These are phyloP conservation scores for Seiridium unicorne DNA, from an alignment of 2,329 filamentous ascomycete species.

Conservation along the genomic window DNA sequence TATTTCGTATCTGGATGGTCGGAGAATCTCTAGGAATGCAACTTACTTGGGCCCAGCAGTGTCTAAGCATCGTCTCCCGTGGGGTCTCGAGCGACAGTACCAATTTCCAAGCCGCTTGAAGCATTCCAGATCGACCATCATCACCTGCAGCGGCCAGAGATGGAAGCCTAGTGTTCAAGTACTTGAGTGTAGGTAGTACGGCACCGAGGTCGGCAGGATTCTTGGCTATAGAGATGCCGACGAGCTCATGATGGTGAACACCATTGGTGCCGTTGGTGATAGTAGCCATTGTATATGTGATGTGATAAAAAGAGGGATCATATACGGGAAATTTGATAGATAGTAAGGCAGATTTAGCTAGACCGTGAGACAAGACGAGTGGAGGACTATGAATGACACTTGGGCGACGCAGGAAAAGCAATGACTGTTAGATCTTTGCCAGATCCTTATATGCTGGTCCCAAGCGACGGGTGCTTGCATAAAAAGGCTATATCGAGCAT, in stretches of 20 bases:
- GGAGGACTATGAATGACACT: background rate
- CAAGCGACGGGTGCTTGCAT: background rate
- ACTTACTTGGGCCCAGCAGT: slow-evolving; percentile 39
- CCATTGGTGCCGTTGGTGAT: background rate
- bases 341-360: too few species aligned
- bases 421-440: background rate
- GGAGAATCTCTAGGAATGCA: background rate
- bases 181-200: background rate
- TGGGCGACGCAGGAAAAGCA: background rate
- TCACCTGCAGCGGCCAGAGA: background rate
- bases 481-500: background rate
- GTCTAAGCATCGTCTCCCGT: slow-evolving; percentile 44
- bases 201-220: background rate
- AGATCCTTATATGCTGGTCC: background rate
- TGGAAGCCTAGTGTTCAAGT: background rate
- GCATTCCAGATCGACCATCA: slow-evolving; percentile 25
- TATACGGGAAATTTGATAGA: background rate
- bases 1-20: background rate
- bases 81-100: slow-evolving; percentile 41
- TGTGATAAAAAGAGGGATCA: background rate
- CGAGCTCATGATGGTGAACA: background rate
- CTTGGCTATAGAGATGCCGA: background rate
- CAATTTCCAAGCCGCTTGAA: slow-evolving; percentile 30
- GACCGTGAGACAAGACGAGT: too few species aligned
- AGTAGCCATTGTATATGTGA: background rate